Conservation (phyloP, 805 yeast genomes). For the Suhomyces faveliae region DNA sequence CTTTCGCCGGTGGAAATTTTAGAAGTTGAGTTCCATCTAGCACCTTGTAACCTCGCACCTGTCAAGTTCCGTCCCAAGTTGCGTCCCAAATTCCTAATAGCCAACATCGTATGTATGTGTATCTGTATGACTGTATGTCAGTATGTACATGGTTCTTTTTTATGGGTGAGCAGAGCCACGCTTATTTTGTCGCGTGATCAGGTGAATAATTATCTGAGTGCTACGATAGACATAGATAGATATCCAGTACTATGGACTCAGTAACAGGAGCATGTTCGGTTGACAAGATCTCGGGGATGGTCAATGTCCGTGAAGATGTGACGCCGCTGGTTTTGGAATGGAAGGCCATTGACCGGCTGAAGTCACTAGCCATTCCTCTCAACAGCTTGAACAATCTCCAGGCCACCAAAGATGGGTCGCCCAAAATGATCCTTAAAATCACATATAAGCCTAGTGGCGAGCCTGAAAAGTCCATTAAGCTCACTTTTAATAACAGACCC, state of each 20-base stretch:
- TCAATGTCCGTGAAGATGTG: conserved; percentile 39
- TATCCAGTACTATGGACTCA: conserved; percentile 16
- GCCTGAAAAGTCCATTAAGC: conserved; percentile 32
- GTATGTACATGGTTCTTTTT: too few relatives aligned
- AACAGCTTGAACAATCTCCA: conserved; percentile 47
- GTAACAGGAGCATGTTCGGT: conserved; percentile 45
- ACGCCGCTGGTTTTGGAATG: conserved; percentile 43
- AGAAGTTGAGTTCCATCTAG: too few relatives aligned
- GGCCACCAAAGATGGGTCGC: conserved; percentile 66
- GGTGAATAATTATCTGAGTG: too few relatives aligned
- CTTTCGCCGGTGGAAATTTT: conserved; percentile 30
- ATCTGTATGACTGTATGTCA: too few relatives aligned
- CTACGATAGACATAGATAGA: background rate
- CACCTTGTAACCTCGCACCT: too few relatives aligned
- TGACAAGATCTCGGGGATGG: conserved; percentile 40
- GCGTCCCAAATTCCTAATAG: too few relatives aligned
- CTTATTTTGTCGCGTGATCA: background rate
- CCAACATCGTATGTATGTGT: too few relatives aligned
- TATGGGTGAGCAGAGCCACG: too few relatives aligned
- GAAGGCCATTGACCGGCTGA: conserved; percentile 43
- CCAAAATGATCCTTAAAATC: conserved; percentile 65
- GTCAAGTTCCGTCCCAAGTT: too few relatives aligned
- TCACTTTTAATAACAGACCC: conserved; percentile 67
- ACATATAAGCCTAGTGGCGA: conserved; percentile 41
- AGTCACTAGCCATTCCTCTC: conserved; percentile 33